These are phyloP conservation scores for Suhomyces coccinellae DNA, from an alignment of 1,139 yeast genomes.

Conservation along the genomic window DNA sequence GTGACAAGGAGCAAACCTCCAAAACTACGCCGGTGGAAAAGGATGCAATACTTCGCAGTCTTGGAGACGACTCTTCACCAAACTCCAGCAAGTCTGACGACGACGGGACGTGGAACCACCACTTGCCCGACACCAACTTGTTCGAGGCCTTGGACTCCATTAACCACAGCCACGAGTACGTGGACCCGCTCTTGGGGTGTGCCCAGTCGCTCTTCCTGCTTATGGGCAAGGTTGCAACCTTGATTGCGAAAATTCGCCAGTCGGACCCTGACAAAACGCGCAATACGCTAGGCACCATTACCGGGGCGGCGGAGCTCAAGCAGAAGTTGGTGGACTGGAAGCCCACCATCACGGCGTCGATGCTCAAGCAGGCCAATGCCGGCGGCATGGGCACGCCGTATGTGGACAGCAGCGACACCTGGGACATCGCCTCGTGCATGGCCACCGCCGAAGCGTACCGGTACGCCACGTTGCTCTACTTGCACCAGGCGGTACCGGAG, in stretches of 20 bases:
- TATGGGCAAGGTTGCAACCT: slow-evolving; percentile 61
- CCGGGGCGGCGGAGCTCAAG: slow-evolving; percentile 56
- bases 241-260: slow-evolving; percentile 51
- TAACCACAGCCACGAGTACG: slow-evolving; percentile 34
- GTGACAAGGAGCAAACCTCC: slow-evolving; percentile 9
- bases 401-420: slow-evolving; percentile 23
- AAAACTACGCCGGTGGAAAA: slow-evolving; percentile 9
- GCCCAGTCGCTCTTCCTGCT: slow-evolving; percentile 63
- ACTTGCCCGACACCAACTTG: slow-evolving; percentile 18
- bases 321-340: slow-evolving; percentile 56
- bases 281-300: slow-evolving; percentile 49
- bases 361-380: slow-evolving; percentile 30
- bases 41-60: not conserved
- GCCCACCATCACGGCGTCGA: slow-evolving; percentile 43
- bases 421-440: slow-evolving; percentile 60
- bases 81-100: not conserved
- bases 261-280: slow-evolving; percentile 22
- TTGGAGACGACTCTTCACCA: slow-evolving; percentile 16
- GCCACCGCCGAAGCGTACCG: slow-evolving; percentile 72
- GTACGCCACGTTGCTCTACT: slow-evolving; percentile 54
- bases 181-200: slow-evolving; percentile 68
- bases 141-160: slow-evolving; percentile 37
- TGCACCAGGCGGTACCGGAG: slow-evolving; percentile 72
- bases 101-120: not conserved
- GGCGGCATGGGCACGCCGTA: slow-evolving; percentile 16